A percentile compares a stretch with the other conserved stretches of the same genome.
Evolutionary conservation across 345 rosid genomes (phyloP).

Genomic region (Gossypium raimondii): DNA sequence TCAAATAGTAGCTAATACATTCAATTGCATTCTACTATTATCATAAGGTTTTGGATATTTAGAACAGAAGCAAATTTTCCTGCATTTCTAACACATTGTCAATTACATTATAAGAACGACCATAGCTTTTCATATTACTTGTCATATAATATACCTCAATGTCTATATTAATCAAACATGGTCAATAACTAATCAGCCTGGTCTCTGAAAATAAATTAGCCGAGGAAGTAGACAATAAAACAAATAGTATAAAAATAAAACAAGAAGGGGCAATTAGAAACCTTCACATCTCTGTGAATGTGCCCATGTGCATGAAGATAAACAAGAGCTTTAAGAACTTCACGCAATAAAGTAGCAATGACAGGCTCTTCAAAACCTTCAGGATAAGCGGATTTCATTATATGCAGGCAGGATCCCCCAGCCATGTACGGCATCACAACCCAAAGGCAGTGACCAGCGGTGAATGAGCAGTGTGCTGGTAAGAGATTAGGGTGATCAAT

Average conservation of each 20-base stretch:
- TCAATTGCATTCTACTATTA: background rate
- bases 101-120: background rate
- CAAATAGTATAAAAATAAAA: slow-evolving; percentile 1
- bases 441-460: slow-evolving; percentile 80
- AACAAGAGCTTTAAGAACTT: slow-evolving; percentile 92
- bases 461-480: slow-evolving; percentile 88
- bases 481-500: slow-evolving; percentile 82
- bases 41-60: background rate
- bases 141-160: background rate
- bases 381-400: slow-evolving; percentile 71
- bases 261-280: slow-evolving; percentile 24
- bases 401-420: slow-evolving; percentile 96
- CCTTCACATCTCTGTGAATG: slow-evolving; percentile 99
- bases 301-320: slow-evolving; percentile 92
- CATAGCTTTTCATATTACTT: background rate
- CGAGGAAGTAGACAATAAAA: background rate
- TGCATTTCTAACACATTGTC: background rate
- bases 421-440: slow-evolving; percentile 99
- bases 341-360: slow-evolving; percentile 79
- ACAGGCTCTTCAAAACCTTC: slow-evolving; percentile 98
- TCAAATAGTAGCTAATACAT: background rate
- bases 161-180: background rate
- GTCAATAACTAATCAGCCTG: background rate
- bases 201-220: background rate
- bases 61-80: background rate